Evolutionary conservation across 2,329 filamentous ascomycete genomes (phyloP), one percentile per base, ranked within the genome.

Genomic region (Proliferodiscus dingleyae): DNA sequence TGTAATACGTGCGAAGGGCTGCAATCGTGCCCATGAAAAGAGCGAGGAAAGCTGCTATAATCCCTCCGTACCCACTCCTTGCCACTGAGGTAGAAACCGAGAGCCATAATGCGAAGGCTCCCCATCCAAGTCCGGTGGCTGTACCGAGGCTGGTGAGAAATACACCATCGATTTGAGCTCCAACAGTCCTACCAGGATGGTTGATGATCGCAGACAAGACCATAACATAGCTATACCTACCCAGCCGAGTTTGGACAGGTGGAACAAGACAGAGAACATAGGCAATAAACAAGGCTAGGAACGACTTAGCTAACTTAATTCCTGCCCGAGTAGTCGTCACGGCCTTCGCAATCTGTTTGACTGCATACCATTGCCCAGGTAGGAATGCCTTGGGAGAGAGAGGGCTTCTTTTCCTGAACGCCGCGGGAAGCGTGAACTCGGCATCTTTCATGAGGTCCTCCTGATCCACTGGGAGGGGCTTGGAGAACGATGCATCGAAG

Each of bases 131-230:
- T 1, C 78, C 78, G 23, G 69, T 66, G 4, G 71, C 71, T 1
- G 74, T 73, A 3, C 78, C 78, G 5, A 75, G 23, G n/a, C 70
- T 72, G 4, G 76, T 80, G 16, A 76, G 60, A 33, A 77, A 45
- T 3, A 71, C 62, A 2, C 78, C 78, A 56, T 81, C 78, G 18
- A 81, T 59, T 52, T 81, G 77, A 10, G 75, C 71, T 5, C 78
- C 78, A 41, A 80, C 55, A 1, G 74, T 72, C 29, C 78, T 68
- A 18, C 73, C 75, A 3, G 78, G 69, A 53, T 81, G 78, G 47
- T 80, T 81, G 36, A 81, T 54, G 16, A 80, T 70, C n/a, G 73
- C 66, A 2, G 77, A 80, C 38, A 81, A 60, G 3, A 68, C 71
- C 67, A 78, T 73, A 48, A 81, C 70, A 53, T 79, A 80, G 51